Conservation (phyloP, 495 filamentous ascomycete species). For the Hyaloscypha hepaticicola region DNA sequence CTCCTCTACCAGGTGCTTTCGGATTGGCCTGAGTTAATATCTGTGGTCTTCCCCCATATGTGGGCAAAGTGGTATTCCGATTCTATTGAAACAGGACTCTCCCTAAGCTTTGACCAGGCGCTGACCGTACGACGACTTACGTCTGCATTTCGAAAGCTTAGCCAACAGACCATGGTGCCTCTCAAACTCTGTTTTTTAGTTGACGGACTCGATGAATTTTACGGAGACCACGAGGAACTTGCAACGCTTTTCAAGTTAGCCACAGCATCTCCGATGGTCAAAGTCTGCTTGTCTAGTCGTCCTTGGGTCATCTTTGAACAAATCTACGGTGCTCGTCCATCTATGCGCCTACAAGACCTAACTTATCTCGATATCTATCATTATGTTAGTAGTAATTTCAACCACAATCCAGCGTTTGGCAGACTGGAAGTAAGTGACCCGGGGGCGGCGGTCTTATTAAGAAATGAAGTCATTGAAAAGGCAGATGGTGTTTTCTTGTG, state of each 20-base stretch:
- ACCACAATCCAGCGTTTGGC: conserved; percentile 19
- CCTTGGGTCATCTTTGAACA: conserved; percentile 45
- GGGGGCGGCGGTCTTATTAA: background rate
- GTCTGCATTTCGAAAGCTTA: too few relatives aligned
- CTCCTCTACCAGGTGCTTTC: conserved; percentile 41
- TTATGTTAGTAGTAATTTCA: conserved; percentile 26
- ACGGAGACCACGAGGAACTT: conserved; percentile 31
- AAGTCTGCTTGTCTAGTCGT: conserved; percentile 40
- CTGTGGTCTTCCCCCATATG: conserved; percentile 4
- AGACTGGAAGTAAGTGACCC: background rate
- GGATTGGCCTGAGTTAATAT: conserved; percentile 8
- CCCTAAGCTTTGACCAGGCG: too few relatives aligned
- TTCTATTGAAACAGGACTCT: too few relatives aligned
- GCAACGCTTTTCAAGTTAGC: conserved; percentile 33
- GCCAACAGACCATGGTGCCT: conserved; percentile 2
- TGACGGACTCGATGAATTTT: too few relatives aligned
- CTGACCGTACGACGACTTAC: too few relatives aligned
- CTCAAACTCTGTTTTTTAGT: conserved; percentile 29
- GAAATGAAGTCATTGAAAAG: conserved; percentile 31
- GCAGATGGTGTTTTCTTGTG: conserved; percentile 41
- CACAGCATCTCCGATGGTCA: conserved; percentile 19
- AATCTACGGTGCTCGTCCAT: conserved; percentile 32
- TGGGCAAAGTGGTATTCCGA: conserved; percentile 2
- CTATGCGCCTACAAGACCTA: conserved; percentile 33
- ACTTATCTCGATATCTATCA: conserved; percentile 29